These are phyloP conservation scores for Fusarium piperis DNA, from an alignment of 2,329 filamentous ascomycete species.

Conservation along the genomic window DNA sequence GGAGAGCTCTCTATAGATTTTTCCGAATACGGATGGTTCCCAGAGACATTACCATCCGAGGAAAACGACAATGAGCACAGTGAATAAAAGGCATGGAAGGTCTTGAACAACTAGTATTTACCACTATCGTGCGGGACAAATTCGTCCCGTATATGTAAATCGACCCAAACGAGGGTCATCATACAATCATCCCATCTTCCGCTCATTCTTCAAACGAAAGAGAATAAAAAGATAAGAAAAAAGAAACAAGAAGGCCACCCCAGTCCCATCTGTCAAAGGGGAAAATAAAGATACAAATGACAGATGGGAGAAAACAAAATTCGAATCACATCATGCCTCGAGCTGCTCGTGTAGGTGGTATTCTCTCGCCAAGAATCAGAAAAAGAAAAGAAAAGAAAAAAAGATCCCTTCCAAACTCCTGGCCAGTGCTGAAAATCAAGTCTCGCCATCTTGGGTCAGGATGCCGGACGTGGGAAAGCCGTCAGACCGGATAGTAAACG, in stretches of 20 bases:
- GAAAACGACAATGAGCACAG: constrained; percentile 25
- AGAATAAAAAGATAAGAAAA: not conserved
- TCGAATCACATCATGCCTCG: constrained; percentile 37
- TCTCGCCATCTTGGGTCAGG: constrained; percentile 29
- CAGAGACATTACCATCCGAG: constrained; percentile 56
- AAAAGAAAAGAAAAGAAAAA: constrained; percentile 19
- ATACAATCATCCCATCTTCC: constrained; percentile 43
- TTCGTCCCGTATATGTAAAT: constrained; percentile 39
- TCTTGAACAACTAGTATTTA: constrained; percentile 44
- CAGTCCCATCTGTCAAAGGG: constrained; percentile 8
- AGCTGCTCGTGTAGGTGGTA: constrained; percentile 43
- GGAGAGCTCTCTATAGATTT: constrained; percentile 65
- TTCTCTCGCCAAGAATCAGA: constrained; percentile 25
- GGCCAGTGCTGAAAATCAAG: constrained; percentile 42
- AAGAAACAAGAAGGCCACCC: constrained; percentile 23
- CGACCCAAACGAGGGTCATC: constrained; percentile 34
- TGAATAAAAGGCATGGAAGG: constrained; percentile 7
- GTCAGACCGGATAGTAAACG: constrained; percentile 35
- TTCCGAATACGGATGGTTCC: constrained; percentile 65
- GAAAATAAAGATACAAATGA: constrained; percentile 35
- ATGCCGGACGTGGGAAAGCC: constrained; percentile 18
- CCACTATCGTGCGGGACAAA: constrained; percentile 36
- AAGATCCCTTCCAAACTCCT: constrained; percentile 44
- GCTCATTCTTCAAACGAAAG: constrained; percentile 32
- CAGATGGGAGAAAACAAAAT: constrained; percentile 32